Base-by-base conservation (phyloP, 805 yeast genomes). In the Debaryomyces castellii region DNA sequence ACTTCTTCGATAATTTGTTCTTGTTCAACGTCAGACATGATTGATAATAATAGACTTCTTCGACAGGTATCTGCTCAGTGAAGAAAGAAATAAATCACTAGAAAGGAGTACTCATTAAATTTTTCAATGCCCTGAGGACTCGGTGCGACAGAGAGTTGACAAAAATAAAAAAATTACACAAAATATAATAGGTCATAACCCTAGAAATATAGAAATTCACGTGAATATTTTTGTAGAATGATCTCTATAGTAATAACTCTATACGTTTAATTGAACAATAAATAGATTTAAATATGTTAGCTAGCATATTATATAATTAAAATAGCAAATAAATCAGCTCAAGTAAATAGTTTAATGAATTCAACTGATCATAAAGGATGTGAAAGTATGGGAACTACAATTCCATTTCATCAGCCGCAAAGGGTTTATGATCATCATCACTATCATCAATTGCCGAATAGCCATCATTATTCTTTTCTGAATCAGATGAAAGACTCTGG, bases 1-100 rank as follows among this genome's bases (percentile, higher is more conserved):
- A 74, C 83, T 78, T 85, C 92, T 73, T 85, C 87, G 72, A 85
- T 85, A 69, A 79, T 81, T 75, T 78, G 84, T 75, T 83, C 86
- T 77, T 81, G 82, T 85, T 91, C 97, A 78, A 83, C 83, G 87
- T 90, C 97, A 82, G 96, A 90, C 97, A 86, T 81, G 66, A 62
- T 74, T 57, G 41, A 41, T 57, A 54, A 53, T 48, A 54, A 54
- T 58, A 66, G 89, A 83, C 89, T 83, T 83, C 89, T 82, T 83
- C 87, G 87, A 74, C 85, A 81, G 82, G 56, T 43, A 50, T 55
- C 81, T 78, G 83, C 85, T 80, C 85, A 80, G 85, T 80, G 68
- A 73, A 61, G 61, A 49, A 49, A 44, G 44, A 44, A 32, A 39
- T 23, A 43, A 49, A 43, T 39, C 28, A 39, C 41, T 39, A 32